These are phyloP conservation scores for Pythium sp. DNA, from an alignment of 352 stramenopile species.

Conservation along the genomic window DNA sequence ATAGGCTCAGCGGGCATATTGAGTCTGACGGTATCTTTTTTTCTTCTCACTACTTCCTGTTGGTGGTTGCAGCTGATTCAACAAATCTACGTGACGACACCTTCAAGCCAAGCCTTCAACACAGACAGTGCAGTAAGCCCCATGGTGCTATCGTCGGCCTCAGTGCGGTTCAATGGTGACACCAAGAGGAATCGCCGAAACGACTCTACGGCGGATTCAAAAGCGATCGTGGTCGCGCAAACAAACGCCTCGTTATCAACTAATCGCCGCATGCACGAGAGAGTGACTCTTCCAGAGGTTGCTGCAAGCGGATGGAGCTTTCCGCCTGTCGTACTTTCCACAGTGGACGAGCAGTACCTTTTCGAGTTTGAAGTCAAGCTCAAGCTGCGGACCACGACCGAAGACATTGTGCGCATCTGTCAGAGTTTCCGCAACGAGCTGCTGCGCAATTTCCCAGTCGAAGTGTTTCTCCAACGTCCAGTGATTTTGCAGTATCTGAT, in stretches of 20 bases:
- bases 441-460: conserved; percentile 60
- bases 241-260: not conserved
- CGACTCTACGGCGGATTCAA: not conserved
- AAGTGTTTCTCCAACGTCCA: conserved; percentile 70
- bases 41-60: not conserved
- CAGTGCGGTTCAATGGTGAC: not conserved
- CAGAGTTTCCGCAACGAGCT: conserved; percentile 50
- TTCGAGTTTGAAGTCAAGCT: conserved; percentile 84
- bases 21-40: not conserved
- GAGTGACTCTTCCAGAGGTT: not conserved
- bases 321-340: conserved; percentile 41
- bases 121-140: not conserved
- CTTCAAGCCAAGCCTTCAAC: not conserved
- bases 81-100: conserved; percentile 36
- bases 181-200: not conserved
- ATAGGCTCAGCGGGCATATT: not conserved
- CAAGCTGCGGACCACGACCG: conserved; percentile 36
- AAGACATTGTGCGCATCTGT: conserved; percentile 52
- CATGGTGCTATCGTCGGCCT: not conserved
- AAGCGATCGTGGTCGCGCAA: conserved; percentile 7
- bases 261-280: conserved; percentile 4
- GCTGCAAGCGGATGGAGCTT: conserved; percentile 50
- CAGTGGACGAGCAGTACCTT: conserved; percentile 65
- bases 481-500: conserved; percentile 55
- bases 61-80: conserved; percentile 28